Evolutionary conservation across 2,329 filamentous ascomycete species (phyloP).

Genomic region (Rhinocladiella mackenziei): DNA sequence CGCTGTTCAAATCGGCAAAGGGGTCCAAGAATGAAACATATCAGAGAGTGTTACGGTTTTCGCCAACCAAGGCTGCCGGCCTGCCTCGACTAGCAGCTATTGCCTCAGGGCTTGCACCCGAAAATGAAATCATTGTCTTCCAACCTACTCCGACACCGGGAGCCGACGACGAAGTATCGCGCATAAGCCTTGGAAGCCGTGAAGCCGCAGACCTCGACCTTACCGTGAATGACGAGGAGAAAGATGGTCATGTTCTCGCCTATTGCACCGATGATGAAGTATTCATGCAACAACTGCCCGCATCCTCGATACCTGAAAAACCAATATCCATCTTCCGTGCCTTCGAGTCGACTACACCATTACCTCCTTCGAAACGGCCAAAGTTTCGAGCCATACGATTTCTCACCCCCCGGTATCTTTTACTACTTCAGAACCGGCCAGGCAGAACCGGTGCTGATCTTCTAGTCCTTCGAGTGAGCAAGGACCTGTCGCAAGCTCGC

Average conservation of each 20-base stretch:
- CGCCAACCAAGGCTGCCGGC: constrained; percentile 46
- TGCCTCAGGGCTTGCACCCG: constrained; percentile 70
- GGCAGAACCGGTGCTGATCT: constrained; percentile 37
- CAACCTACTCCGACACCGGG: constrained; percentile 53
- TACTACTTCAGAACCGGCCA: constrained; percentile 55
- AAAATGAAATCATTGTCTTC: constrained; percentile 77
- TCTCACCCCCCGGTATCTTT: constrained; percentile 46
- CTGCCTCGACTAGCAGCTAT: constrained; percentile 64
- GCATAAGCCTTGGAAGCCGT: constrained; percentile 49
- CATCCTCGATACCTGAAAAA: constrained; percentile 40
- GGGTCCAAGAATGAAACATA: constrained; percentile 54
- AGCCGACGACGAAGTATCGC: constrained; percentile 53
- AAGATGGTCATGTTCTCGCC: constrained; percentile 60
- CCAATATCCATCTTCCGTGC: constrained; percentile 22
- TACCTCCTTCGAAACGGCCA: constrained; percentile 36
- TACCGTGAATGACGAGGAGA: constrained; percentile 10
- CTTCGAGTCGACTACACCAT: constrained; percentile 21
- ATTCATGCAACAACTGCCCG: constrained; percentile 59
- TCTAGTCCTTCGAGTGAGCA: constrained; percentile 31
- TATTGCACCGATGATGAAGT: constrained; percentile 77
- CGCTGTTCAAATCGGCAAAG: constrained; percentile 33
- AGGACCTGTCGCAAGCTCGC: constrained; percentile 21
- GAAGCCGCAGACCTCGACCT: constrained; percentile 44
- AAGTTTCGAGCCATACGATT: constrained; percentile 45
- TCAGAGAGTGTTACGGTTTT: constrained; percentile 56